Evolutionary conservation across 805 yeast genomes (phyloP).

Genomic region (Candida cerambycidarum): DNA sequence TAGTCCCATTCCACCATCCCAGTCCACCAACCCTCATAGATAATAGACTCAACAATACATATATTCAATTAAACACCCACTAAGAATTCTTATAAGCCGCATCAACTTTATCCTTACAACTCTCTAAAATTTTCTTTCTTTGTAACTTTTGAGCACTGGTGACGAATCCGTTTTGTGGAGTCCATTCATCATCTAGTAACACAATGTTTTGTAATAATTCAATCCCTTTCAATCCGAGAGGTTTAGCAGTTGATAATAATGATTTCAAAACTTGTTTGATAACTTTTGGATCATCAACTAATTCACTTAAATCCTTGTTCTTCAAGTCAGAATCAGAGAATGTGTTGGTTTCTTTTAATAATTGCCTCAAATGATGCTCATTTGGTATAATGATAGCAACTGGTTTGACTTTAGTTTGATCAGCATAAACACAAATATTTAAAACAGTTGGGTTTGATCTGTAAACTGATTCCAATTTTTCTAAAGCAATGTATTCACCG

Average conservation of each 20-base stretch:
- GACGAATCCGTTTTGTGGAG: constrained; percentile 91
- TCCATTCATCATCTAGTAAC: constrained; percentile 90
- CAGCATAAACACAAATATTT: constrained; percentile 93
- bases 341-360: constrained; percentile 50
- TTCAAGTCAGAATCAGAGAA: constrained; percentile 49
- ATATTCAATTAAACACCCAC: background rate
- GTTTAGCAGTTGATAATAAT: constrained; percentile 70
- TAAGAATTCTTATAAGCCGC: constrained; percentile 45
- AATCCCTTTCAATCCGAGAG: constrained; percentile 80
- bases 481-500: constrained; percentile 97
- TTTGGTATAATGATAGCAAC: constrained; percentile 87
- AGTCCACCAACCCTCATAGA: background rate
- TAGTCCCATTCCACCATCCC: no score
- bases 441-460: constrained; percentile 75
- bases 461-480: constrained; percentile 88
- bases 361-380: constrained; percentile 57
- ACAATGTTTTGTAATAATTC: constrained; percentile 81
- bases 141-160: constrained; percentile 96
- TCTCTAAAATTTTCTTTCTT: constrained; percentile 80
- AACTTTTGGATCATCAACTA: constrained; percentile 59
- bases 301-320: constrained; percentile 46
- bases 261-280: constrained; percentile 53
- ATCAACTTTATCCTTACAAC: constrained; percentile 67
- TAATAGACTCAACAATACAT: constrained; percentile 1
- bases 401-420: constrained; percentile 83